Percentiles rank a stretch among this genome's conserved stretches.
These are phyloP conservation scores for Exophiala dermatitidis DNA, from an alignment of 2,329 filamentous ascomycete species.

Conservation along the genomic window DNA sequence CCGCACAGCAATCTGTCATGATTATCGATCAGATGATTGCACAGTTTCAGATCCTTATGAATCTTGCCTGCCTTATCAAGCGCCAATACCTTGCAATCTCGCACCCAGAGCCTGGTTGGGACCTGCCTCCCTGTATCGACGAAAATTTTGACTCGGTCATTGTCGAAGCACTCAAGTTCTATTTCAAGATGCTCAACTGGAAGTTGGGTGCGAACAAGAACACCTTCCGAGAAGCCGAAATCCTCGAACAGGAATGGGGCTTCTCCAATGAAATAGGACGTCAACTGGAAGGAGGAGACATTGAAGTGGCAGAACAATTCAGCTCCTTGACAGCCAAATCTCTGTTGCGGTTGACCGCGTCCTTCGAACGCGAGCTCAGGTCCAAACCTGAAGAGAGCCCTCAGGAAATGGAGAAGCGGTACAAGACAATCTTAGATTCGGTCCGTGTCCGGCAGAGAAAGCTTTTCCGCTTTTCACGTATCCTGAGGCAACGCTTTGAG, in stretches of 20 bases:
- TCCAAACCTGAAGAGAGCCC: conserved; percentile 75
- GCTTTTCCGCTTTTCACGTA: conserved; percentile 87
- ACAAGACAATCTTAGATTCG: conserved; percentile 90
- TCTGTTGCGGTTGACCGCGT: conserved; percentile 74
- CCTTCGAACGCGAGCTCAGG: conserved; percentile 87
- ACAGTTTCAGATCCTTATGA: conserved; percentile 89
- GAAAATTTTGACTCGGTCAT: conserved; percentile 92
- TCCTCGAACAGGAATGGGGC: conserved; percentile 95
- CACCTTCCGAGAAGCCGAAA: conserved; percentile 97
- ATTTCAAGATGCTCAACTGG: conserved; percentile 98
- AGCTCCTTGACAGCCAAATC: conserved; percentile 86
- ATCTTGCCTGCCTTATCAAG: conserved; percentile 87
- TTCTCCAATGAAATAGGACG: conserved; percentile 91
- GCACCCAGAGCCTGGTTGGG: conserved; percentile 84
- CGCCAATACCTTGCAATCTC: conserved; percentile 77
- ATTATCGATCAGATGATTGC: conserved; percentile 97
- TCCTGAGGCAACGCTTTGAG: conserved; percentile 87
- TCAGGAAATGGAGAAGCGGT: conserved; percentile 89
- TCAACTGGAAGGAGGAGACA: conserved; percentile 84
- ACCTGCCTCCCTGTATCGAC: conserved; percentile 90
- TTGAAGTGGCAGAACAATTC: conserved; percentile 97
- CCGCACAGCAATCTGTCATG: conserved; percentile 81
- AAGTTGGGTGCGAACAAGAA: conserved; percentile 97
- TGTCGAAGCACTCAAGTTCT: conserved; percentile 88
- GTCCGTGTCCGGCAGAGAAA: conserved; percentile 94